Percentiles rank a stretch among this genome's conserved stretches.
These are phyloP conservation scores for Calophaca sinica DNA, from an alignment of 306 rosid species.

Conservation along the genomic window DNA sequence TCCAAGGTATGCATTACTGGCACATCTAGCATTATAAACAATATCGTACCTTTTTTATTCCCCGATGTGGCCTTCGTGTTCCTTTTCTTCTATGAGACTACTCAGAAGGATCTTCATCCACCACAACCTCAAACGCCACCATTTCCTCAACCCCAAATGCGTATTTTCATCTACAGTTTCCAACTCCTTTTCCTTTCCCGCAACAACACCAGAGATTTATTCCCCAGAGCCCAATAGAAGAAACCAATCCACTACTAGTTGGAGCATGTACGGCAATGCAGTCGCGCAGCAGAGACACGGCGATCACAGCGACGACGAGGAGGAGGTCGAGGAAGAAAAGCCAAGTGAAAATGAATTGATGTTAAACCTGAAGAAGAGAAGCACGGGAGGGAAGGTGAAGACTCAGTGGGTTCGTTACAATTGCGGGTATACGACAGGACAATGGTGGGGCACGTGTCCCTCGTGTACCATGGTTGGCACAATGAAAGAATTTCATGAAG, in stretches of 20 bases:
- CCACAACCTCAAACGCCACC: slow-evolving; percentile 43
- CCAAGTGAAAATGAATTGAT: slow-evolving; percentile 31
- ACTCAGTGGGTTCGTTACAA: slow-evolving; percentile 68
- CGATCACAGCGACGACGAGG: too few species aligned
- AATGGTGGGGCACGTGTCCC: slow-evolving; percentile 87
- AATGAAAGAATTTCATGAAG: slow-evolving; percentile 60
- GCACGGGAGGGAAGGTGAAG: slow-evolving; percentile 51
- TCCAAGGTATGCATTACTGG: rapidly evolving
- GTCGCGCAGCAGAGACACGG: slow-evolving; percentile 23
- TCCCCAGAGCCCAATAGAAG: slow-evolving; percentile 2
- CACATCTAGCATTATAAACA: neutral
- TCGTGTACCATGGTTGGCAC: slow-evolving; percentile 55
- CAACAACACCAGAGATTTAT: neutral
- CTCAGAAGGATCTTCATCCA: slow-evolving; percentile 52
- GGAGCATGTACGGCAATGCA: slow-evolving; percentile 57
- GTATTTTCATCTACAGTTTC: slow-evolving; percentile 20
- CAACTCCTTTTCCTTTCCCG: neutral
- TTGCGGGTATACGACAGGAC: slow-evolving; percentile 69
- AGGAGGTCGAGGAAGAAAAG: slow-evolving; percentile 29
- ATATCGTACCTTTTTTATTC: rapidly evolving
- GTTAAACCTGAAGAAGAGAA: slow-evolving; percentile 21
- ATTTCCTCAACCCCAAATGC: slow-evolving; percentile 37
- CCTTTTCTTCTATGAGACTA: too few species aligned
- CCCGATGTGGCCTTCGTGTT: neutral
- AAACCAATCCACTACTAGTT: slow-evolving; percentile 14